Conservation (phyloP, 2,329 filamentous ascomycete species). For the Tolypocladium nubicola region DNA sequence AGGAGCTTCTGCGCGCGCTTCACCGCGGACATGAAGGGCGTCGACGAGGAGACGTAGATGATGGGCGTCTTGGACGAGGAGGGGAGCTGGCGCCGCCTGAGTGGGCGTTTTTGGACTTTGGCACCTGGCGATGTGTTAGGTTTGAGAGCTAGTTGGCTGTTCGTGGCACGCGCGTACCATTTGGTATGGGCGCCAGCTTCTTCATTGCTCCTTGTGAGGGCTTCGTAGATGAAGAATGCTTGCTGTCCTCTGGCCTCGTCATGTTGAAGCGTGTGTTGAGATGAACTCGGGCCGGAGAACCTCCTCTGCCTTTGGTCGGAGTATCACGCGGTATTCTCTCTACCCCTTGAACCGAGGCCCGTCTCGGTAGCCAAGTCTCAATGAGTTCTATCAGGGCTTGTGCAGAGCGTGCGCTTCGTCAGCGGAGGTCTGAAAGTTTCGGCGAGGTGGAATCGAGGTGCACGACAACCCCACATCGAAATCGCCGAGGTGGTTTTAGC, state of each 20-base stretch:
- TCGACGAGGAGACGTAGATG: slow-evolving; percentile 55
- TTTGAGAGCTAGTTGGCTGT: background rate
- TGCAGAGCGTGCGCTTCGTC: background rate
- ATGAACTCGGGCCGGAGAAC: background rate
- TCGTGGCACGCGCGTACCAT: slow-evolving; percentile 12
- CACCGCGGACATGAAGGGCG: slow-evolving; percentile 58
- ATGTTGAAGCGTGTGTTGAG: background rate
- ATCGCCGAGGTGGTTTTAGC: background rate
- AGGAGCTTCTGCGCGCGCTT: slow-evolving; percentile 56
- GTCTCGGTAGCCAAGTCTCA: background rate
- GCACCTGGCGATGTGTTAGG: slow-evolving; percentile 23
- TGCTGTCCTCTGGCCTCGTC: background rate
- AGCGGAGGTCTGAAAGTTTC: background rate
- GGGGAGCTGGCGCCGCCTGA: slow-evolving; percentile 28
- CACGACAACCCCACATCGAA: background rate
- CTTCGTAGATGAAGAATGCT: background rate
- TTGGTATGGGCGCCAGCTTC: slow-evolving; percentile 25
- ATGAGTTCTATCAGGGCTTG: background rate
- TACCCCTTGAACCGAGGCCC: background rate
- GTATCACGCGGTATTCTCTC: background rate
- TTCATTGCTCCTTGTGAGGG: background rate
- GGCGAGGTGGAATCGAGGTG: background rate
- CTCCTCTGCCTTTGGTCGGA: background rate
- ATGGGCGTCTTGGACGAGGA: slow-evolving; percentile 31
- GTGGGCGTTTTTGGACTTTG: slow-evolving; percentile 38